A percentile compares a stretch with the other conserved stretches of the same genome.
These are phyloP conservation scores for Brettanomyces custersianus DNA, from an alignment of 805 yeast genomes.

Conservation along the genomic window DNA sequence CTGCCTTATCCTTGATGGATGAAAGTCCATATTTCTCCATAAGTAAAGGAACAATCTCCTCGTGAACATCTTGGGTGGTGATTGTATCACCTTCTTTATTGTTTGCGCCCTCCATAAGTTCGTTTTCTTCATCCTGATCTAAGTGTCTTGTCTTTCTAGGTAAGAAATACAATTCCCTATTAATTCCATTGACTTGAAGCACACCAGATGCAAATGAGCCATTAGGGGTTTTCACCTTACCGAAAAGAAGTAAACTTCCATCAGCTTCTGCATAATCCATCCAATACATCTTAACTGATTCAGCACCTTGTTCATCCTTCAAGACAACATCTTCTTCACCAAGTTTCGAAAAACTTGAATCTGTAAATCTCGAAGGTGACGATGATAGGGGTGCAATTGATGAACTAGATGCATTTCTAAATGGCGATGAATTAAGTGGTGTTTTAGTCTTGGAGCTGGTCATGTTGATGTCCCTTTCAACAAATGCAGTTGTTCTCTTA, in stretches of 20 bases:
- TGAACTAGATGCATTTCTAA: conserved; percentile 3
- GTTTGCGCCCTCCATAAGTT: conserved; percentile 11
- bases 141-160: conserved; percentile 41
- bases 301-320: conserved; percentile 23
- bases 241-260: conserved; percentile 62
- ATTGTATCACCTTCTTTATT: conserved; percentile 35
- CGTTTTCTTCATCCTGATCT: conserved; percentile 6
- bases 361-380: conserved; percentile 16
- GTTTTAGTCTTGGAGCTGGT: conserved; percentile 19
- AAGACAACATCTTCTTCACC: conserved; percentile 29
- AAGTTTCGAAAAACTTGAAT: conserved; percentile 21
- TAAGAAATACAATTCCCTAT: conserved; percentile 66
- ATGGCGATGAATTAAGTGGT: conserved; percentile 19
- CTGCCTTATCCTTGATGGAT: conserved; percentile 61
- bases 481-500: conserved; percentile 36
- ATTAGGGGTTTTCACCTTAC: conserved; percentile 59
- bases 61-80: conserved; percentile 59
- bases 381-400: conserved; percentile 9
- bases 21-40: conserved; percentile 54
- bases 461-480: conserved; percentile 34
- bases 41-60: conserved; percentile 63
- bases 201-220: conserved; percentile 61
- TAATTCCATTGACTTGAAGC: conserved; percentile 63
- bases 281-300: conserved; percentile 71
- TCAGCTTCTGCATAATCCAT: conserved; percentile 78